Evolutionary conservation across 768 basidiomycete species (phyloP).

Genomic region (Dioszegia hungarica): DNA sequence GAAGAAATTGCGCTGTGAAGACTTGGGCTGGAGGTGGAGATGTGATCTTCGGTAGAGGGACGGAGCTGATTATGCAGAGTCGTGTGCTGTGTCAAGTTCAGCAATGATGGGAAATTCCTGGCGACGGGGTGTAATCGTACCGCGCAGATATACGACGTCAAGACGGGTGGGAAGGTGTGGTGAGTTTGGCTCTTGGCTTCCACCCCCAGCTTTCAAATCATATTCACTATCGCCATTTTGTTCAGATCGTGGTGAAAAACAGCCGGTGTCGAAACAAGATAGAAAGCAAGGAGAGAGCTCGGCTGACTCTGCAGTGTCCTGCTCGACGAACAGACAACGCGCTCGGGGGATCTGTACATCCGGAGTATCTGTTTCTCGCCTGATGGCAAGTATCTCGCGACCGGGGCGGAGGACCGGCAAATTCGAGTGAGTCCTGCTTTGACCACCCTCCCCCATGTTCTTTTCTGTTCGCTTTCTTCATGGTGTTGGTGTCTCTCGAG

Average conservation of each 20-base stretch:
- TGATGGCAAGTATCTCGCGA: conserved; percentile 66
- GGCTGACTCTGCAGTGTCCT: conserved; percentile 57
- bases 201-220: too few species aligned
- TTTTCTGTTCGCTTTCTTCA: too few species aligned
- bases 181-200: too few species aligned
- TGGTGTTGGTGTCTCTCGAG: too few species aligned
- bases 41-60: too few species aligned
- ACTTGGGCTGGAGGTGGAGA: not conserved
- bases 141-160: conserved; percentile 90
- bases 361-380: conserved; percentile 76
- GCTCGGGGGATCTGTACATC: conserved; percentile 77
- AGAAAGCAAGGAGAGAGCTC: not conserved
- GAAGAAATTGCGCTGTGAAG: not conserved
- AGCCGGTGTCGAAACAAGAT: too few species aligned
- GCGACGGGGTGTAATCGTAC: conserved; percentile 96
- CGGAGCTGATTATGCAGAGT: too few species aligned
- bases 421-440: conserved; percentile 62
- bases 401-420: conserved; percentile 84
- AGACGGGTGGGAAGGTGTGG: conserved; percentile 80
- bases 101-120: conserved; percentile 83
- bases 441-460: not conserved
- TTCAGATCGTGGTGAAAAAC: too few species aligned
- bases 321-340: conserved; percentile 67
- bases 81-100: conserved; percentile 88
- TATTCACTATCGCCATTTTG: too few species aligned